phyloP scores from a whole-genome alignment of 148 eudicot species.

The Chenopodium quinoa region DNA sequence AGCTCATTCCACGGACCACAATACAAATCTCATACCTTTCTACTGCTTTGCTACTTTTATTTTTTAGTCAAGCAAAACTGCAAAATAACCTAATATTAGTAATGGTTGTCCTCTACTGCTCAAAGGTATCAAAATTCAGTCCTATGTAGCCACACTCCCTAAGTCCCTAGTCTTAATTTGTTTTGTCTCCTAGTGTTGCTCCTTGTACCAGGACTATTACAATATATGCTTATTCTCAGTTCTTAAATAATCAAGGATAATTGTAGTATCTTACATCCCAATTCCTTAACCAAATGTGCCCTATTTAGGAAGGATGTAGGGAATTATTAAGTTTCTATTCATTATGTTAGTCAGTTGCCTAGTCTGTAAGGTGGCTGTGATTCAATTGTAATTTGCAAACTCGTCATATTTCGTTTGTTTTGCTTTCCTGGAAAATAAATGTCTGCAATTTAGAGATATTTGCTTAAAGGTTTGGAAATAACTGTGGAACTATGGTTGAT shows the following conservation, averaged over 20 bases:
- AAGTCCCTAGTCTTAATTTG: too few species aligned
- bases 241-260: not conserved
- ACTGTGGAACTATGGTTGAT: not conserved
- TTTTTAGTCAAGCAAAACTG: too few species aligned
- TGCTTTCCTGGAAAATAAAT: not conserved
- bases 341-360: not conserved
- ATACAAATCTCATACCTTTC: too few species aligned
- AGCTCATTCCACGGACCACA: too few species aligned
- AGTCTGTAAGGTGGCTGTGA: not conserved
- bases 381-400: not conserved
- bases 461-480: not conserved
- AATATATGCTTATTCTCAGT: not conserved
- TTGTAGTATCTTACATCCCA: not conserved
- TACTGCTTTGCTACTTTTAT: too few species aligned
- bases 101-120: too few species aligned
- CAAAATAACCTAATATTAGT: too few species aligned
- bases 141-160: too few species aligned
- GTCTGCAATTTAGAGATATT: not conserved
- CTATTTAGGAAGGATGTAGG: not conserved
- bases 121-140: too few species aligned
- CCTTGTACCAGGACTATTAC: too few species aligned
- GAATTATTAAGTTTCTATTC: not conserved
- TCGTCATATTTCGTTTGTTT: not conserved
- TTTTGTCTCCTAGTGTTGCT: too few species aligned
- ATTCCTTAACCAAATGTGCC: not conserved